phyloP scores from a whole-genome alignment of 805 yeast species.

The Hanseniaspora clermontiae region DNA sequence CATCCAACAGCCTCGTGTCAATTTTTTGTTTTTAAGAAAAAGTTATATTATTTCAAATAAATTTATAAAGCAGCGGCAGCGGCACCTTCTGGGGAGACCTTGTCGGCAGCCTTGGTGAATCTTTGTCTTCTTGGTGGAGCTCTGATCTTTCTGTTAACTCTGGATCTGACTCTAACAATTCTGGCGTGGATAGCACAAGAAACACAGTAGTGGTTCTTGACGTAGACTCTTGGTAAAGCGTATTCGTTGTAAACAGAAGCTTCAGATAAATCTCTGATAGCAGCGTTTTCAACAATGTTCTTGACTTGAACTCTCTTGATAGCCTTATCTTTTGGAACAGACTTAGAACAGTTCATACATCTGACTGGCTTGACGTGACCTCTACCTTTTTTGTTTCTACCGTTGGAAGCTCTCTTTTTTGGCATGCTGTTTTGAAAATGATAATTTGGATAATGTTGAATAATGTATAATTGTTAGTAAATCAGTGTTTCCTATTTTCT shows the following conservation, averaged over 20 bases:
- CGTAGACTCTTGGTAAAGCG: slow-evolving; percentile 98
- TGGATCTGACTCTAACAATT: slow-evolving; percentile 99
- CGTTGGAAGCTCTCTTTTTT: slow-evolving; percentile 99
- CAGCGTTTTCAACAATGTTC: slow-evolving; percentile 99
- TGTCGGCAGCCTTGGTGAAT: slow-evolving; percentile 81
- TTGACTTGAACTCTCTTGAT: slow-evolving; percentile 99
- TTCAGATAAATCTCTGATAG: slow-evolving; percentile 98
- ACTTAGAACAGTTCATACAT: slow-evolving; percentile 99
- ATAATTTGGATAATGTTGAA: not conserved
- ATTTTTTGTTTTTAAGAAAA: too few species aligned
- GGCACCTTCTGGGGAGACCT: slow-evolving; percentile 93
- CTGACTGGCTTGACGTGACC: slow-evolving; percentile 99
- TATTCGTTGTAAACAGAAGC: slow-evolving; percentile 98
- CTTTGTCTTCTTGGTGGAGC: slow-evolving; percentile 99
- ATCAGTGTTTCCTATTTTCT: not conserved
- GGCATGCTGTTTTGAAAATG: slow-evolving; percentile 56
- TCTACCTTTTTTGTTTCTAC: slow-evolving; percentile 99
- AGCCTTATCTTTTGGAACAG: slow-evolving; percentile 99
- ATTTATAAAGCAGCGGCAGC: slow-evolving; percentile 76
- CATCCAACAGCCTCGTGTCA: too few species aligned
- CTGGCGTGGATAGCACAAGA: slow-evolving; percentile 99
- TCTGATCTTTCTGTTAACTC: slow-evolving; percentile 97
- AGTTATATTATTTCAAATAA: slow-evolving; percentile 1
- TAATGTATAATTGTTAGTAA: slow-evolving; percentile 4
- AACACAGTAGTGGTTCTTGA: slow-evolving; percentile 99